Base-by-base conservation (phyloP, 352 stramenopile species). In the Globisporangium nagaii region DNA sequence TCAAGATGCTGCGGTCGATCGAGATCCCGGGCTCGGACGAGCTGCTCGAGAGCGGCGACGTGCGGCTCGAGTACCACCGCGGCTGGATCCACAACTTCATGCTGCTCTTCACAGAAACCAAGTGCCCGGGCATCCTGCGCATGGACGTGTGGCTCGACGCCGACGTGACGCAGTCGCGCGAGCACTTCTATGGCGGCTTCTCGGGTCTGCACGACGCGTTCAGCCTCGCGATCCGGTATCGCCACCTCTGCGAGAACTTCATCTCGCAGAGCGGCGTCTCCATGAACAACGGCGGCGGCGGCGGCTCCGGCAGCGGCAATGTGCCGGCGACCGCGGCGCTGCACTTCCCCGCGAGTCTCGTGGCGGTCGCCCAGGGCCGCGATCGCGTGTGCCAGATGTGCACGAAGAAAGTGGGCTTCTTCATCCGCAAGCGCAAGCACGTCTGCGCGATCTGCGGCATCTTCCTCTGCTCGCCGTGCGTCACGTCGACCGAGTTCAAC, bases 121-220 rank as follows among this genome's bases (percentile, higher is more conserved):
- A 65, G 42, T 70, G 74, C 40, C 68, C 70, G 0, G 74, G 70
- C 8, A 63, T 84, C 43, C 59, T 89, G 53, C 79, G 79, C 51
- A 85, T 89, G 75, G 72, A 87, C 41, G 31, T 89, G 22, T 87
- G 79, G 76, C 74, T 89, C 24, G 79, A 89, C 46, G 66, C 78
- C 2, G 73, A 89, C 45, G 58, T 85, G 8, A 82, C 74, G 19
- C 75, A 77, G 50, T 75, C 66, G 34, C 59, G 54, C 7, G 70
- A 82, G 20, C 68, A 69, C 10, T 84, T 81, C 42, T 76, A 79
- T 56, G 73, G 73, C 15, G 71, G 71, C 0, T 80, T 89, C 46
- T 82, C 79, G 1, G 73, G 75, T 28, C 64, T 87, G 3, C 76
- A 86, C 51, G 79, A 89, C 58, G 79, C 79, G 35, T 84, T 84